Evolutionary conservation across 2,329 filamentous ascomycete species (phyloP), one percentile per base, ranked within the genome.

Genomic region (Chaetomiaceae sp.): DNA sequence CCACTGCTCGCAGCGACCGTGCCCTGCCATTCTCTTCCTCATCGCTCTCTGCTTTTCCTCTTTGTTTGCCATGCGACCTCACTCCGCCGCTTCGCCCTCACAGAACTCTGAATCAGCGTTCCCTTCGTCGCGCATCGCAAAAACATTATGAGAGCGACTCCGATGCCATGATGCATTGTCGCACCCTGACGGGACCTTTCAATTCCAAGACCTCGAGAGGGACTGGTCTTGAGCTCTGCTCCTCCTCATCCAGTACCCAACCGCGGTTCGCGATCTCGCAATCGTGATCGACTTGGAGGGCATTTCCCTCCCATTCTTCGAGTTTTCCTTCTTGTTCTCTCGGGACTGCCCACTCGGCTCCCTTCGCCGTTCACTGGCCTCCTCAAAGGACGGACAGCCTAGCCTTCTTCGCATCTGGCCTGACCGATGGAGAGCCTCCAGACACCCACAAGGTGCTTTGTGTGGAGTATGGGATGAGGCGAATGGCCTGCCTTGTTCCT

Each of bases 1-100:
- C 62, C 59, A 51, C 58, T 51, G n/a, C n/a, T n/a, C n/a, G n/a
- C n/a, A n/a, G n/a, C n/a, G 48, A 17, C 45, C 38, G 12, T 20
- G 37, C 29, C 40, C 43, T 46, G 44, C 15, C 31, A 51, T 36
- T 50, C 51, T 59, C 53, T 57, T 53, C 53, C 50, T 57, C 51
- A 56, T 31, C n/a, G n/a, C n/a, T n/a, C n/a, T n/a, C n/a, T n/a
- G n/a, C n/a, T n/a, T 25, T 53, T 42, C 39, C 36, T 38, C 4
- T 22, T 48, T 47, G 4, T 7, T 39, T 43, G 25, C 46, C 19
- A 20, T 36, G 27, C n/a, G n/a, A n/a, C n/a, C 23, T 20, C 39
- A 25, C 20, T 50, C 19, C 48, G 29, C 31, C 6, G 19, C 39
- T 53, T 23, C 33, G 20, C 44, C 17, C 20, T 2, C n/a, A 7